Base-by-base conservation (phyloP, 225 moss, liverwort and hornwort species). In the Sphagnum contortum region DNA sequence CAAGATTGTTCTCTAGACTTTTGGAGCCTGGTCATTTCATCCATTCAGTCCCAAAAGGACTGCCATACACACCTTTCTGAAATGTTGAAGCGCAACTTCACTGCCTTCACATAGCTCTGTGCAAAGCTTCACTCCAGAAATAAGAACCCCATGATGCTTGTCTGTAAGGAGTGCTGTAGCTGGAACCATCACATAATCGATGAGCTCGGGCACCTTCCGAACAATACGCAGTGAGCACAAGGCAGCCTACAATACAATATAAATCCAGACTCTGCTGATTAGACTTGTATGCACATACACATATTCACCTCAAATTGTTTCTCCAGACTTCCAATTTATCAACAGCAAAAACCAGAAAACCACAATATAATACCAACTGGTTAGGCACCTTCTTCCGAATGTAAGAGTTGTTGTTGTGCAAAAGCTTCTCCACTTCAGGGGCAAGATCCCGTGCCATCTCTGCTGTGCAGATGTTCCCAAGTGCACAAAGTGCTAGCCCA, bases 361-460 rank as follows among this genome's bases (percentile, higher is more conserved):
- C 52, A 12, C 3, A 12, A 49, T 10, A 8, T 55, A 44, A 69
- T 68, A 5, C 8, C 57, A 69, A 29, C 52, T 8, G 44, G 56
- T 57, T 64, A 58, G 0, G 57, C 73, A 85, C 85, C 81, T 85
- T 85, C 73, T 85, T 85, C 47, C 81, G 78, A 76, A 85, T 78
- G 68, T 85, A 85, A 12, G 85, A 76, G 55, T 85, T 81, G 70
- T 78, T 78, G 65, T 78, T 78, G 47, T 81, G 85, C 10, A 85
- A 73, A 14, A 85, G 63, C 55, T 79, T 85, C 44, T 85, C 85
- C 7, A 85, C 85, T 66, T 81, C 85, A 8, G 81, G 85, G 2
- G 81, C 81, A 71, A 85, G 74, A 69, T 85, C 85, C 57, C 85
- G 73, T 45, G 85, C 81, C 85, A 85, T 85, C 69, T 85, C 85